Percentiles rank a stretch among this genome's conserved stretches.
Conservation (phyloP, 768 basidiomycete genomes). For the Tephrocybe sp. region DNA sequence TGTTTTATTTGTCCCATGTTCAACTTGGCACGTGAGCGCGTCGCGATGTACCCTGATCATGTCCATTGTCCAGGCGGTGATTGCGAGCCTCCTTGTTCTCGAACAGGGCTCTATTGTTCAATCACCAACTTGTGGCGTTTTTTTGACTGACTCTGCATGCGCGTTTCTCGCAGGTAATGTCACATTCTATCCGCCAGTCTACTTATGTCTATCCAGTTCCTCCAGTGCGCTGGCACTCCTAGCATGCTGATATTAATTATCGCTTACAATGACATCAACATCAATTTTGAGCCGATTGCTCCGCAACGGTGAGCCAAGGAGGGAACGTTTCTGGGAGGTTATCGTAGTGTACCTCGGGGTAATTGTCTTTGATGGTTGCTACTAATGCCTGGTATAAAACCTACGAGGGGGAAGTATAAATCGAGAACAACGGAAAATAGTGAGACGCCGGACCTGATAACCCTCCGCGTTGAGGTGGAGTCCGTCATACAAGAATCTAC, state of each 20-base stretch:
- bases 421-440: background rate
- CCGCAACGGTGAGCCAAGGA: conserved; percentile 34
- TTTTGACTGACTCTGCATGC: background rate
- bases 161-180: background rate
- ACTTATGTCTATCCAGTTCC: background rate
- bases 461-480: conserved; percentile 77
- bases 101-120: background rate
- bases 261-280: background rate
- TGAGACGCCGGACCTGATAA: conserved; percentile 54
- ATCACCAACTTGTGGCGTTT: background rate
- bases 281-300: background rate
- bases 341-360: conserved; percentile 70
- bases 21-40: conserved; percentile 50
- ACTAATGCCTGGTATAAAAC: conserved; percentile 64
- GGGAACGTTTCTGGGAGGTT: conserved; percentile 57
- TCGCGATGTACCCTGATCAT: conserved; percentile 26
- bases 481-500: conserved; percentile 64
- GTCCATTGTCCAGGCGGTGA: no score
- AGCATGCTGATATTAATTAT: no score
- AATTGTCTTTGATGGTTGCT: conserved; percentile 49
- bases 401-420: conserved; percentile 31
- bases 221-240: no score
- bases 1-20: conserved; percentile 46
- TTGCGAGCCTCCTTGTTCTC: background rate
- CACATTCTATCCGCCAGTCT: background rate